Conservation (phyloP, 768 basidiomycete genomes). For the Podaxis rugospora region DNA sequence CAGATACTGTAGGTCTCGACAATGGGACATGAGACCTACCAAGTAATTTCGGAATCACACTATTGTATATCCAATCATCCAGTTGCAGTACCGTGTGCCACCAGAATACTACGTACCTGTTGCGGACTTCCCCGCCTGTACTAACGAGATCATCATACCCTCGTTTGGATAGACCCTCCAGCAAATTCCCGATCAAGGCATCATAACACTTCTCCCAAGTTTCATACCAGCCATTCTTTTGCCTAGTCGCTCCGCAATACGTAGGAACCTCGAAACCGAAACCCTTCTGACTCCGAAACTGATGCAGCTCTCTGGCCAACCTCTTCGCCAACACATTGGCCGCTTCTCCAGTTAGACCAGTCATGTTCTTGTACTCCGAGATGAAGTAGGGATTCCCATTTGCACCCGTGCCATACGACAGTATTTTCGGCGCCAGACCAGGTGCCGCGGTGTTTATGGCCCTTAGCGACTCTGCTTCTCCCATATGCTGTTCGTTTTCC, state of each 20-base stretch:
- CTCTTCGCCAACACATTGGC: constrained; percentile 52
- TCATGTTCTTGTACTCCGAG: constrained; percentile 67
- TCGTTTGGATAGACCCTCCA: constrained; percentile 45
- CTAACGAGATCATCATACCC: constrained; percentile 20
- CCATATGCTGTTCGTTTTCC: constrained; percentile 62
- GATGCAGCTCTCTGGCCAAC: constrained; percentile 65
- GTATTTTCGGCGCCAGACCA: constrained; percentile 54
- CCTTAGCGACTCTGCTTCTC: constrained; percentile 66
- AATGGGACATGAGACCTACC: constrained; percentile 21
- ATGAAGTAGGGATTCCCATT: constrained; percentile 59
- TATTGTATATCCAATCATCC: constrained; percentile 20
- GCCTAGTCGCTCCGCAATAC: constrained; percentile 68
- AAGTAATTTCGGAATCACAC: constrained; percentile 72
- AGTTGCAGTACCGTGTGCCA: neutral
- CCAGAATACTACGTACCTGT: constrained; percentile 29
- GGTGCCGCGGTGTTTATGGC: constrained; percentile 64
- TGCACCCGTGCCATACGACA: constrained; percentile 41
- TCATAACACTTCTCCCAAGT: constrained; percentile 70
- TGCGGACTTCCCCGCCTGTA: constrained; percentile 16
- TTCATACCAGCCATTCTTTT: constrained; percentile 69
- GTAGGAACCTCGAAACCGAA: constrained; percentile 76
- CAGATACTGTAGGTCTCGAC: neutral
- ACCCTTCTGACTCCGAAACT: constrained; percentile 44
- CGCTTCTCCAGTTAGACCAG: constrained; percentile 37
- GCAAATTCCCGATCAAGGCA: constrained; percentile 55